phyloP scores from a whole-genome alignment of 306 rosid genomes.

The Rubus idaeus region DNA sequence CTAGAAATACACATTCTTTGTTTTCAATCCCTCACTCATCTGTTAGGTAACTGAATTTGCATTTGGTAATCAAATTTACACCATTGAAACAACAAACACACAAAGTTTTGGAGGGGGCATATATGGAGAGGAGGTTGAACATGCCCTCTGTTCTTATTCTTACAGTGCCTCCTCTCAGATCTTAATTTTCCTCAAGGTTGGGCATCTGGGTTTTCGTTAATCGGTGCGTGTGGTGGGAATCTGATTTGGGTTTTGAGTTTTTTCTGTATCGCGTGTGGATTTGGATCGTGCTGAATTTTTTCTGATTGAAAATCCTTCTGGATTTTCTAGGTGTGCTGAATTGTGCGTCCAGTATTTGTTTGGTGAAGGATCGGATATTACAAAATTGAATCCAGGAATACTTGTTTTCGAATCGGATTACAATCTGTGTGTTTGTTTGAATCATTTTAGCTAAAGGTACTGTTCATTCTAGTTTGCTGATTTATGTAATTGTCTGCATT shows the following conservation, averaged over 20 bases:
- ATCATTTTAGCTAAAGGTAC: conserved; percentile 34
- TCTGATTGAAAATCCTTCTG: conserved; percentile 20
- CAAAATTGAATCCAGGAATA: conserved; percentile 35
- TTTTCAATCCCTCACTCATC: conserved; percentile 37
- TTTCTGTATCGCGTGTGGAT: conserved; percentile 21
- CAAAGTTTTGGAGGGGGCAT: conserved; percentile 55
- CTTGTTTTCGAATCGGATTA: conserved; percentile 18
- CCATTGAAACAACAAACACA: conserved; percentile 45
- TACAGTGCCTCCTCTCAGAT: conserved; percentile 72
- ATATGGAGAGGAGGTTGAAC: conserved; percentile 55
- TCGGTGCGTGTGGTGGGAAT: conserved; percentile 43
- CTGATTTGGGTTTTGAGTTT: conserved; percentile 20
- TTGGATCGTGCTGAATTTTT: conserved; percentile 35
- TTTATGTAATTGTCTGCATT: conserved; percentile 39
- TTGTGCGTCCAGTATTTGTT: conserved; percentile 38
- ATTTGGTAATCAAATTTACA: conserved; percentile 62
- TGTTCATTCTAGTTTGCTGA: conserved; percentile 30
- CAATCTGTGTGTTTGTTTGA: conserved; percentile 30
- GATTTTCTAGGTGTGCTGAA: conserved; percentile 27
- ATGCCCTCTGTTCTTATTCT: conserved; percentile 83
- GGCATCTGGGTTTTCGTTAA: conserved; percentile 71
- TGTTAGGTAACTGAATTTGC: conserved; percentile 71
- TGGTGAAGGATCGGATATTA: conserved; percentile 31
- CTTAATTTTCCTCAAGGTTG: conserved; percentile 62
- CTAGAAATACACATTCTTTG: conserved; percentile 28